Conservation (phyloP, 202 grass and related monocot species). For the Carex arenaria region DNA sequence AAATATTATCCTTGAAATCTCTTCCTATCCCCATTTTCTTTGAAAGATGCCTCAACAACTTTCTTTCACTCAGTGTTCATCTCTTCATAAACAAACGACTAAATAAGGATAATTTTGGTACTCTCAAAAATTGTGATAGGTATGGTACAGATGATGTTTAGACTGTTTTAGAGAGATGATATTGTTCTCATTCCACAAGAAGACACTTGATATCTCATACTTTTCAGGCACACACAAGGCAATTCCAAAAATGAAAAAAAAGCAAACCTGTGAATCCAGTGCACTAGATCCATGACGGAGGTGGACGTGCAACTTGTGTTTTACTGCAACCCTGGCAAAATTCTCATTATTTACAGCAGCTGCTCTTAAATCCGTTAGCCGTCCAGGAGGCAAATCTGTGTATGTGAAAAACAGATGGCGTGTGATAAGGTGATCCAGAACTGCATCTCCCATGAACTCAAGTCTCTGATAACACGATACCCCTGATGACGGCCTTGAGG, state of each 20-base stretch:
- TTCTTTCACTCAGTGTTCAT: background rate
- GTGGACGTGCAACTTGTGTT: constrained; percentile 75
- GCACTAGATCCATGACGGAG: constrained; percentile 97
- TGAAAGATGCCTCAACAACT: background rate
- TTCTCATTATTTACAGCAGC: constrained; percentile 99
- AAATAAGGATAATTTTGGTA: background rate
- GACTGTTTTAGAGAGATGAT: background rate
- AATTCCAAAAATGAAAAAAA: constrained; percentile 7
- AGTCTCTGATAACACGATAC: constrained; percentile 97
- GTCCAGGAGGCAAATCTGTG: constrained; percentile 87
- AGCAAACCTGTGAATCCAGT: constrained; percentile 77
- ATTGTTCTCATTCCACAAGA: background rate
- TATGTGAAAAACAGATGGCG: constrained; percentile 90
- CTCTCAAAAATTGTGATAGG: background rate
- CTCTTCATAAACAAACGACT: background rate
- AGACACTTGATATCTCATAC: background rate
- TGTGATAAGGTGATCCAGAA: constrained; percentile 96
- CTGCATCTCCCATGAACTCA: constrained; percentile 98
- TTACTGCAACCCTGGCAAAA: constrained; percentile 91
- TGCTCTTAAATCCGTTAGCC: constrained; percentile 87
- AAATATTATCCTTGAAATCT: background rate
- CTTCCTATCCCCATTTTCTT: background rate
- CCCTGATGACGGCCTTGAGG: constrained; percentile 88
- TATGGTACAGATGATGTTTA: background rate
- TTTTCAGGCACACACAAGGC: background rate